Evolutionary conservation across 192 early-diverging fungal species (phyloP), one percentile per base, ranked within the genome.

Genomic region (Entomortierella parvispora): DNA sequence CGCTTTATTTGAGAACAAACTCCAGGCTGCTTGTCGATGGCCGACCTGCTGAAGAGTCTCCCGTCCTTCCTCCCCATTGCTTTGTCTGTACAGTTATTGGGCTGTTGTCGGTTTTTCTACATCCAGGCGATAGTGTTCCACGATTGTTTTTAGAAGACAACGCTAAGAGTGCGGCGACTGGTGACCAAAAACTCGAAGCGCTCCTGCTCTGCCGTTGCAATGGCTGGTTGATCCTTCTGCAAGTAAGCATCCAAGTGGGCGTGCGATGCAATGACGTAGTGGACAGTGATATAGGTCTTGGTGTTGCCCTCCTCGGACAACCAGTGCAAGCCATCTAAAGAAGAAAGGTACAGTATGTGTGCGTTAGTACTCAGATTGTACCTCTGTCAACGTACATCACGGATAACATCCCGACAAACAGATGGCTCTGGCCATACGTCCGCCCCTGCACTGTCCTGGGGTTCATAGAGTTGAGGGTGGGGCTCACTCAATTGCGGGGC

Each of bases 221-320:
- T 54, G 1, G 44, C 47, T 14, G 74, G 65, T 25, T 77, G 74
- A 11, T 77, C 53, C 20, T 58, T 57, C 29, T 62, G 29, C 15
- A 77, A 47, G 49, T 77, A 77, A 22, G 32, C 45, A 11, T 77
- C 66, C 37, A 77, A 31, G 58, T 68, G 60, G 34, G 44, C 61
- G 34, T 77, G 65, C 12, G 74, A 77, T 2, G 61, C 74, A 25
- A 77, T 58, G 7, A 77, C 74, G n/a, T 77, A 77, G 61, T 77
- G 74, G 4, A 77, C 74, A 5, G 74, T 77, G 65, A 77, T 68
- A 31, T 77, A 77, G 20, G 74, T 77, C 53, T 77, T 77, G 26
- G 43, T 44, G 37, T 77, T 77, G 46, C 74, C 74, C 22, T 77
- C 74, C 23, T 77, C 74, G 23, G 74, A 77, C 7, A 77, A 15